Conservation (phyloP, 305 asterid genomes). For the Andrographis paniculata region DNA sequence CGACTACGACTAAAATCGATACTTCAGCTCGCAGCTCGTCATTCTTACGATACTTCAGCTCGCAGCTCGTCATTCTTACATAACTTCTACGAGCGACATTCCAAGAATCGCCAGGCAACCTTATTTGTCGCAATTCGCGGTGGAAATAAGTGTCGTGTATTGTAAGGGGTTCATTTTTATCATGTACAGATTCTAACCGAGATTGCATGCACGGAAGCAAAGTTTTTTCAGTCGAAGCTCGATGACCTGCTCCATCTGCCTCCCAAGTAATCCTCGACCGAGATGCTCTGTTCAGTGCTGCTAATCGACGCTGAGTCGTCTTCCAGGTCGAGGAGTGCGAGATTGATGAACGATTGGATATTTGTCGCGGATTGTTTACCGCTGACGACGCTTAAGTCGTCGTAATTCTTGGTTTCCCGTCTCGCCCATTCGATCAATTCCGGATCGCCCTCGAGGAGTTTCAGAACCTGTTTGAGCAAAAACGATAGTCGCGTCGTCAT, state of each 20-base stretch:
- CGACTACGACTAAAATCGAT: not conserved
- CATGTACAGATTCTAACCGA: slow-evolving; percentile 16
- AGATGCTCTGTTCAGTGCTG: slow-evolving; percentile 54
- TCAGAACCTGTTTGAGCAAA: slow-evolving; percentile 42
- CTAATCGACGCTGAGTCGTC: slow-evolving; percentile 53
- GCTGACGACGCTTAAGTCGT: slow-evolving; percentile 27
- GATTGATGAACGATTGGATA: slow-evolving; percentile 69
- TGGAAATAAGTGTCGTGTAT: no score
- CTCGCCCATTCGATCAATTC: slow-evolving; percentile 48
- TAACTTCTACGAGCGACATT: not conserved
- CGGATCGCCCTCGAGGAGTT: slow-evolving; percentile 62
- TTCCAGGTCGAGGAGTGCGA: slow-evolving; percentile 63
- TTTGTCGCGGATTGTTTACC: slow-evolving; percentile 40
- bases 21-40: not conserved
- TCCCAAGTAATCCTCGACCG: slow-evolving; percentile 63
- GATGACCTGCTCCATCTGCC: slow-evolving; percentile 75
- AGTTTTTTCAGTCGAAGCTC: slow-evolving; percentile 38
- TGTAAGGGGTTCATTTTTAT: no score
- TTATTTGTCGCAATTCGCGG: no score
- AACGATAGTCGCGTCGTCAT: no score
- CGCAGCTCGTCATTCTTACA: not conserved
- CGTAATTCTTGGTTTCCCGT: slow-evolving; percentile 37
- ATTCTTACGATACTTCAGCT: not conserved
- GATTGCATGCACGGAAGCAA: not conserved
- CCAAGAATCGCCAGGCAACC: not conserved